These are phyloP conservation scores for Candida buenavistaensis DNA, from an alignment of 1,139 yeast genomes.

Conservation along the genomic window DNA sequence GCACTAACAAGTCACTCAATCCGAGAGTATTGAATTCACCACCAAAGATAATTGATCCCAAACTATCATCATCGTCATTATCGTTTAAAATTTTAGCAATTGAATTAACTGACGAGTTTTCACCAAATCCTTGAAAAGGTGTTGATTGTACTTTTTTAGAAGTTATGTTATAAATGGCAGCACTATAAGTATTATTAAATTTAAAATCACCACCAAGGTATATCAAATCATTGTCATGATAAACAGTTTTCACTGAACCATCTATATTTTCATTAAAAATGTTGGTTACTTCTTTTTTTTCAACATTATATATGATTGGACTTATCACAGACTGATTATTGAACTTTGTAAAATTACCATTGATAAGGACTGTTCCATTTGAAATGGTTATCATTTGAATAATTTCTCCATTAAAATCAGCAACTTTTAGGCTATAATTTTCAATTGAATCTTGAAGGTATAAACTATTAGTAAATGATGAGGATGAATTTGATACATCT, in stretches of 20 bases:
- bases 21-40: conserved; percentile 73
- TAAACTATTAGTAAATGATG: conserved; percentile 19
- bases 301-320: conserved; percentile 56
- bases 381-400: conserved; percentile 28
- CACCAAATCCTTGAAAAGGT: conserved; percentile 78
- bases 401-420: conserved; percentile 35
- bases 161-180: conserved; percentile 62
- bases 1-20: conserved; percentile 42
- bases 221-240: conserved; percentile 46
- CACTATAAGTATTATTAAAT: conserved; percentile 58
- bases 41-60: conserved; percentile 67
- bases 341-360: conserved; percentile 43
- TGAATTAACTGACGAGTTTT: conserved; percentile 60
- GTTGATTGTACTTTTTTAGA: conserved; percentile 45
- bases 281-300: conserved; percentile 41
- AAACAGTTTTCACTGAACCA: conserved; percentile 57
- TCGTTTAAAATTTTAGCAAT: conserved; percentile 53
- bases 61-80: conserved; percentile 19
- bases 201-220: conserved; percentile 82
- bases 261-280: conserved; percentile 30
- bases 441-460: conserved; percentile 31
- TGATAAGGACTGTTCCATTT: conserved; percentile 36
- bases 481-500: conserved; percentile 13
- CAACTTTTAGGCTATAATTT: conserved; percentile 31
- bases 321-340: conserved; percentile 39